Evolutionary conservation across 352 stramenopile species (phyloP).

Genomic region (Globisporangium megalacanthum): DNA sequence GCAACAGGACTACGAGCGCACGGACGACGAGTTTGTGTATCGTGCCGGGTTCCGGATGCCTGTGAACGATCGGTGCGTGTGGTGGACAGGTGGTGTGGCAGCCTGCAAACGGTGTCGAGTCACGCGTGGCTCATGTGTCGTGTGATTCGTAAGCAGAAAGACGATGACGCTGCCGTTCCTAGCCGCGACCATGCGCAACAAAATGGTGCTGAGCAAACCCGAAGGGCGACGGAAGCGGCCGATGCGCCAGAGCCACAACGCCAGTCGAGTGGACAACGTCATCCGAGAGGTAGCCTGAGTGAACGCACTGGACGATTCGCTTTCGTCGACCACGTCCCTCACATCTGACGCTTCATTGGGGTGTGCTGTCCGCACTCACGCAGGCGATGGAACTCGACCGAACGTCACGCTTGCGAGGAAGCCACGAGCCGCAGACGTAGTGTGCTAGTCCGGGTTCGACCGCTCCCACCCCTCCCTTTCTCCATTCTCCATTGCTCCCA

Average conservation of each 20-base stretch:
- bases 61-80: slow-evolving; percentile 52
- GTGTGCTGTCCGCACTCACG: not conserved
- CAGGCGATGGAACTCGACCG: slow-evolving; percentile 73
- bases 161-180: slow-evolving; percentile 72
- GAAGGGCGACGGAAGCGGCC: slow-evolving; percentile 56
- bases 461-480: no score
- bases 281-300: slow-evolving; percentile 40
- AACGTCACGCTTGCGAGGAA: slow-evolving; percentile 27
- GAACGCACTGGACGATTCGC: no score
- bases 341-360: not conserved
- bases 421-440: slow-evolving; percentile 20
- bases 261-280: slow-evolving; percentile 57
- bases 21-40: slow-evolving; percentile 75
- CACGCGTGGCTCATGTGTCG: not conserved
- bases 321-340: not conserved
- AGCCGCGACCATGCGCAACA: slow-evolving; percentile 52
- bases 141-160: slow-evolving; percentile 28
- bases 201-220: slow-evolving; percentile 67
- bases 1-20: slow-evolving; percentile 49
- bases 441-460: no score
- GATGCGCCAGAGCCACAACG: slow-evolving; percentile 29
- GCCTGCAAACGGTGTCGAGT: no score
- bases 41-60: slow-evolving; percentile 83
- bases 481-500: no score
- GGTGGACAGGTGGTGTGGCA: no score